phyloP scores from a whole-genome alignment of 345 rosid genomes.

The Moringa oleifera region DNA sequence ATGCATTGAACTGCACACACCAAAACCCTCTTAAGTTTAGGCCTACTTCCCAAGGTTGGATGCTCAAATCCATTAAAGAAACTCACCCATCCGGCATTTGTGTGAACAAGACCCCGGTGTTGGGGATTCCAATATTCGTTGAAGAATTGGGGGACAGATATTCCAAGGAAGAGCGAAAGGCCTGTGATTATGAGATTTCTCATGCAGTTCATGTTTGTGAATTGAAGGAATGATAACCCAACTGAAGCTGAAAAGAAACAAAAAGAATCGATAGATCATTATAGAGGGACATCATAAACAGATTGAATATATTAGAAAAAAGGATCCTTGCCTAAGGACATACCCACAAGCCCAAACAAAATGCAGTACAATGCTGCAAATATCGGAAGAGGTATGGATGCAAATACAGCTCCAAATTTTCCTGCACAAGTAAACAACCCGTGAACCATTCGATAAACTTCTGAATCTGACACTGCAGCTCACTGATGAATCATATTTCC shows the following conservation, averaged over 20 bases:
- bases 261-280: not conserved
- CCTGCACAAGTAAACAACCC: conserved; percentile 63
- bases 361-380: conserved; percentile 86
- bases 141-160: conserved; percentile 84
- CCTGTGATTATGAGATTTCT: conserved; percentile 82
- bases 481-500: too few relatives aligned
- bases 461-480: not conserved
- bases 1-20: conserved; percentile 70
- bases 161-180: conserved; percentile 77
- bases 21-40: not conserved
- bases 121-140: conserved; percentile 55
- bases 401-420: conserved; percentile 95
- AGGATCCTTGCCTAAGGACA: not conserved
- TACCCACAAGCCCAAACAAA: conserved; percentile 87
- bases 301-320: not conserved
- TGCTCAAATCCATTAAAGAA: conserved; percentile 7
- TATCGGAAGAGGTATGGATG: conserved; percentile 90
- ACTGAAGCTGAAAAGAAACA: conserved; percentile 57
- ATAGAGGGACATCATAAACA: not conserved
- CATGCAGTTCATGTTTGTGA: conserved; percentile 96
- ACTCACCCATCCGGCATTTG: conserved; percentile 78
- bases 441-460: not conserved
- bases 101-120: conserved; percentile 72
- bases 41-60: too few relatives aligned
- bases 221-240: conserved; percentile 91